Conservation (phyloP, 1,284 basidiomycete species). For the Sphagnurus paluster region DNA sequence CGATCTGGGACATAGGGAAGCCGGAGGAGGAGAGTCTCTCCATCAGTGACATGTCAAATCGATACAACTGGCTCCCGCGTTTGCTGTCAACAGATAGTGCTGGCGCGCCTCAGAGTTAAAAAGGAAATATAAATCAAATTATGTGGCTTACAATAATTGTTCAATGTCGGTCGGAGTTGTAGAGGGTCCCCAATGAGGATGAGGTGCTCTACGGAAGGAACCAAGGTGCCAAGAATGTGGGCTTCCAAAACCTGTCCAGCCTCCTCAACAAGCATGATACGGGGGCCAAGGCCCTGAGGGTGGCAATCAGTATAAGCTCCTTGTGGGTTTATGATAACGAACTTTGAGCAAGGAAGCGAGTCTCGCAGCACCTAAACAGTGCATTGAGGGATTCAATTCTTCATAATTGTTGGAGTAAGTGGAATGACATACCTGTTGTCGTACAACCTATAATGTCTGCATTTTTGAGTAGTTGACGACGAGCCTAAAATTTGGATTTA, state of each 20-base stretch:
- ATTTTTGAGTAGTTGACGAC: constrained; percentile 47
- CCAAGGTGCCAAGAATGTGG: constrained; percentile 62
- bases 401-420: constrained; percentile 22
- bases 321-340: neutral
- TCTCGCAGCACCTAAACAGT: constrained; percentile 59
- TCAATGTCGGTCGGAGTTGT: constrained; percentile 68
- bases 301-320: neutral
- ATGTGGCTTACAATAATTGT: constrained; percentile 54
- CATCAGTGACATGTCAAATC: constrained; percentile 66
- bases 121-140: neutral
- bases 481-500: constrained; percentile 25
- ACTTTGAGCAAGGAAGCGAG: constrained; percentile 59
- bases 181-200: constrained; percentile 72
- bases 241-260: constrained; percentile 80
- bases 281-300: constrained; percentile 51
- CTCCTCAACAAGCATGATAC: constrained; percentile 65
- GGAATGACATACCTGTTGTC: constrained; percentile 50
- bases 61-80: constrained; percentile 45
- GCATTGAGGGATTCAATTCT: neutral
- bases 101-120: constrained; percentile 19
- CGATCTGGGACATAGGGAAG: constrained; percentile 56
- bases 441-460: constrained; percentile 71
- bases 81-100: constrained; percentile 56
- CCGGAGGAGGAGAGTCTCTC: constrained; percentile 53
- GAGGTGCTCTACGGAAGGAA: constrained; percentile 61